These are phyloP conservation scores for Dalechampia spathulata DNA, from an alignment of 441 rosid species.

Conservation along the genomic window DNA sequence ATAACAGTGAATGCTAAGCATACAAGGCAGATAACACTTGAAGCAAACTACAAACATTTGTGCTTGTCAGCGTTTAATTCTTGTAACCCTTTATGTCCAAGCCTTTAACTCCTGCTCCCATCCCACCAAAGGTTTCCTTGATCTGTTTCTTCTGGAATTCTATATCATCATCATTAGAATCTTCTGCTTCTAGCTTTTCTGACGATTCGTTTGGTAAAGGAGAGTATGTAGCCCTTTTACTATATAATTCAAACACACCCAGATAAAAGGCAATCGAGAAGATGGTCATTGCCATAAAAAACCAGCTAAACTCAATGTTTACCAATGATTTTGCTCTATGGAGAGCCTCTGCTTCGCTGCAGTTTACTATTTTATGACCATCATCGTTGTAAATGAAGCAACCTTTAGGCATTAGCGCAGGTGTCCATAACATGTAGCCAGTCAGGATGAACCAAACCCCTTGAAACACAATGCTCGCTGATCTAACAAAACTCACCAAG, in stretches of 20 bases:
- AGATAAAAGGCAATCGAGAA: conserved; percentile 36
- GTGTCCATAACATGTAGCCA: conserved; percentile 77
- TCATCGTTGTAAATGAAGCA: conserved; percentile 54
- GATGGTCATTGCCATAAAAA: conserved; percentile 30
- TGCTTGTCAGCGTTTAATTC: too few relatives aligned
- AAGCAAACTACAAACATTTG: too few relatives aligned
- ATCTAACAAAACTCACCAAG: conserved; percentile 57
- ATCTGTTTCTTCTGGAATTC: background rate
- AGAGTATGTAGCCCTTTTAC: conserved; percentile 2
- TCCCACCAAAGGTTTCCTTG: background rate
- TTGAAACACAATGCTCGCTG: conserved; percentile 48
- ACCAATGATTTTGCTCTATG: conserved; percentile 56
- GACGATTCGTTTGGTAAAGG: conserved; percentile 2
- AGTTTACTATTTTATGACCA: conserved; percentile 45
- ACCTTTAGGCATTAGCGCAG: conserved; percentile 43
- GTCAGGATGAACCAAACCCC: conserved; percentile 59
- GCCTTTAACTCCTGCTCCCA: background rate
- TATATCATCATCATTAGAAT: background rate
- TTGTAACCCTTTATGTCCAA: too few relatives aligned
- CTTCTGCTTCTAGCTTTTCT: background rate
- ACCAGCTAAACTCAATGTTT: conserved; percentile 53
- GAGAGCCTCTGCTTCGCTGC: conserved; percentile 39
- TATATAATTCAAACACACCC: conserved; percentile 24
- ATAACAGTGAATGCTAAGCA: too few relatives aligned
- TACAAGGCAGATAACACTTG: too few relatives aligned